Base-by-base conservation (phyloP, 495 filamentous ascomycete genomes). In the Glutinoglossum americanum region DNA sequence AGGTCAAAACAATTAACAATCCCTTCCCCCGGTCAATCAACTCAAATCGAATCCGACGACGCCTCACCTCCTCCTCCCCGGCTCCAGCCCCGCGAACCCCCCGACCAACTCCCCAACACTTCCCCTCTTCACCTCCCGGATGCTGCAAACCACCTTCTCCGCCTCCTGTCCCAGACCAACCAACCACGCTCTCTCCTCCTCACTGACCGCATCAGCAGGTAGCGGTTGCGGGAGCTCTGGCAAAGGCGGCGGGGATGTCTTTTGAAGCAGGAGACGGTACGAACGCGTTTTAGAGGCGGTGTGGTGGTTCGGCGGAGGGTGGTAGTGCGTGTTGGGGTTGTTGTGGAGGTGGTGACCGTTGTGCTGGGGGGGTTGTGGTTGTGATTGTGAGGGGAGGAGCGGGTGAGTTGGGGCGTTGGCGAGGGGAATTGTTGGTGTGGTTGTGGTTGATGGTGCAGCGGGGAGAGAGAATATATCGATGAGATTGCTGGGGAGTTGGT, bases 401-500 rank as follows among this genome's bases (percentile, higher is more conserved):
- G 9, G 30, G 30, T 33, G 30, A 33, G 30, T 9, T 33, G 30
- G 9, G 30, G 3, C 23, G 47, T 53, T 53, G 49, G 11, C 30
- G 49, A 10, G 1, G 26, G 49, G 23, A 28, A 1, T 27, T 5
- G 49, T 15, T 27, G 28, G 15, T 53, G 49, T 56, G 1, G 54
- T 21, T 26, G 54, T 3, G 32, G 23, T 17, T 17, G 54, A 2
- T 11, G 54, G 39, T 15, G 54, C 25, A 35, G 54, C 30, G 2
- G 28, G 54, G 19, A 55, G 54, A n/a, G 54, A 33, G 26, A 55
- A 55, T 55, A 55, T 55, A n/a, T 55, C 54, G 54, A 55, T 55
- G 19, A 55, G 28, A n/a, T 55, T 55, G 28, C 54, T 55, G 28
- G 25, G 26, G n/a, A 6, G 13, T 37, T 26, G 21, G 5, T 27